These are phyloP conservation scores for Vaccinium vitisidaea DNA, from an alignment of 148 eudicot species.

Conservation along the genomic window DNA sequence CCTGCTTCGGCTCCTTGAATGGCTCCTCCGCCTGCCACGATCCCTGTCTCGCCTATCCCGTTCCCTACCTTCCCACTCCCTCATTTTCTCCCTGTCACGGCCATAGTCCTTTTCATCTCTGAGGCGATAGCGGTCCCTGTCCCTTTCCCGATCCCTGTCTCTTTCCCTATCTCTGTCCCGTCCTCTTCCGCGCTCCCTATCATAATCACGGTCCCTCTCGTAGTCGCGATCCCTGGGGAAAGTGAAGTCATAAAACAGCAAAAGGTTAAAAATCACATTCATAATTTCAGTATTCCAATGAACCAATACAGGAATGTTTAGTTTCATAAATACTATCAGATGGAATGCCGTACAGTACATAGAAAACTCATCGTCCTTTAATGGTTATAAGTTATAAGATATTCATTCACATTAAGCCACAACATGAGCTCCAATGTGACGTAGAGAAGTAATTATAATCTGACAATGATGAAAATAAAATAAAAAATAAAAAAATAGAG, in stretches of 20 bases:
- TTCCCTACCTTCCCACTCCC: constrained; percentile 64
- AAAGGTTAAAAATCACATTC: neutral
- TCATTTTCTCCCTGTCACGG: constrained; percentile 59
- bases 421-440: neutral
- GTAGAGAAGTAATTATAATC: neutral
- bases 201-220: constrained; percentile 57
- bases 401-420: neutral
- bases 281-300: neutral
- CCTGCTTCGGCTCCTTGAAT: constrained; percentile 87
- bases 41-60: constrained; percentile 78
- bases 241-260: constrained; percentile 11
- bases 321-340: neutral
- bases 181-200: constrained; percentile 47
- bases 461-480: neutral
- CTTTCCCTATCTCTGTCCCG: constrained; percentile 45
- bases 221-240: constrained; percentile 52
- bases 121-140: constrained; percentile 54
- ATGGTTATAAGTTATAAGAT: neutral
- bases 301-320: neutral
- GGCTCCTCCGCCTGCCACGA: constrained; percentile 74
- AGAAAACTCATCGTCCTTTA: neutral
- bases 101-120: constrained; percentile 70
- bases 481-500: neutral
- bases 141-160: constrained; percentile 41
- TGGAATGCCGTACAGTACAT: neutral